A percentile compares a stretch with the other conserved stretches of the same genome.
Conservation (phyloP, 1,284 basidiomycete genomes). For the Rhodotorula sp. region DNA sequence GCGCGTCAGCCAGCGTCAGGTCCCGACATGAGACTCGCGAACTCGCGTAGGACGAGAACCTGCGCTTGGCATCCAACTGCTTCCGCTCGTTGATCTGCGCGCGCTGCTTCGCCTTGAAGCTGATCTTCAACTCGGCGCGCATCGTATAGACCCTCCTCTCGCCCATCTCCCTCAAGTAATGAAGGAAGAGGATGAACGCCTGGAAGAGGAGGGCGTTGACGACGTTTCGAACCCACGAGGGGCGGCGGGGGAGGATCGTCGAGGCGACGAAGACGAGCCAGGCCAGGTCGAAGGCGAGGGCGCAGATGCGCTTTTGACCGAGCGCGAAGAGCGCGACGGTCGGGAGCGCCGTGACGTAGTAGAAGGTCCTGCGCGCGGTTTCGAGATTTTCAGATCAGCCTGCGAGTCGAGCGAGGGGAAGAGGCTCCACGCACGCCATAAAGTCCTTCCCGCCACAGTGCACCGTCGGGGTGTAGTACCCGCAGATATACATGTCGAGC, state of each 20-base stretch:
- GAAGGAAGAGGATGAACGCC: constrained; percentile 50
- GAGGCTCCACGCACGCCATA: constrained; percentile 47
- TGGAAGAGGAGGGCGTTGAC: constrained; percentile 59
- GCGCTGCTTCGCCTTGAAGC: constrained; percentile 66
- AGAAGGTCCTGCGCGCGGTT: constrained; percentile 50
- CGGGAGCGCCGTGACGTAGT: constrained; percentile 63
- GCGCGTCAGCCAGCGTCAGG: neutral
- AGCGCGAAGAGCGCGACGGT: constrained; percentile 75
- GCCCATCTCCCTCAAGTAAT: constrained; percentile 54
- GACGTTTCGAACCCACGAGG: constrained; percentile 27
- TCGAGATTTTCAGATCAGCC: neutral
- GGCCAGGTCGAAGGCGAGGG: constrained; percentile 59
- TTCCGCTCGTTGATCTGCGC: constrained; percentile 72
- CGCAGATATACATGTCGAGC: constrained; percentile 49
- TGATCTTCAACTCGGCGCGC: constrained; percentile 66
- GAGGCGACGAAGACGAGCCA: constrained; percentile 40
- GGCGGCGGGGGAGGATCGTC: constrained; percentile 16
- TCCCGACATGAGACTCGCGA: neutral
- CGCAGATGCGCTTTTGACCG: constrained; percentile 66
- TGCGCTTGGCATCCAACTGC: constrained; percentile 31
- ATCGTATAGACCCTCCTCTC: constrained; percentile 64
- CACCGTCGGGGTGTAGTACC: constrained; percentile 2
- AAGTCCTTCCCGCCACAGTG: constrained; percentile 23
- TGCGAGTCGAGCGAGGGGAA: constrained; percentile 52
- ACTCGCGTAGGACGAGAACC: constrained; percentile 33